Evolutionary conservation across 2,329 filamentous ascomycete species (phyloP).

Genomic region (Penicillium expansum): DNA sequence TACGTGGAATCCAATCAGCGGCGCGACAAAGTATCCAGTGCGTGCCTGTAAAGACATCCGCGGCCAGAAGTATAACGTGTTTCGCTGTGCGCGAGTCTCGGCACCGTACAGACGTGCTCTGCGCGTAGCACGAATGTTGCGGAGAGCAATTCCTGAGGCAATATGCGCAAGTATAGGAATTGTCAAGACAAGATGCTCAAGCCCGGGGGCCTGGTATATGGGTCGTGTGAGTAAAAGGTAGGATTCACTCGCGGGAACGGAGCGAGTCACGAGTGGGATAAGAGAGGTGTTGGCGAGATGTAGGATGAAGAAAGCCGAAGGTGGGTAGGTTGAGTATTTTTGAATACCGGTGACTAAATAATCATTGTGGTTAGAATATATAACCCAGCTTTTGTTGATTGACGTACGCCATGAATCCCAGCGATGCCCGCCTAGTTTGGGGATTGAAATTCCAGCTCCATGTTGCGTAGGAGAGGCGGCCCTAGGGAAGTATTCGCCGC

Average conservation of each 20-base stretch:
- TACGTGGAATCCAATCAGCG: slow-evolving; percentile 67
- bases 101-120: slow-evolving; percentile 74
- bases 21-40: slow-evolving; percentile 68
- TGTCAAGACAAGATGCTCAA: slow-evolving; percentile 76
- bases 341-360: slow-evolving; percentile 69
- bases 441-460: slow-evolving; percentile 20
- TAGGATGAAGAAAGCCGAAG: slow-evolving; percentile 70
- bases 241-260: slow-evolving; percentile 71
- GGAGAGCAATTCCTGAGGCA: slow-evolving; percentile 70
- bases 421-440: slow-evolving; percentile 57
- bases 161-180: slow-evolving; percentile 74
- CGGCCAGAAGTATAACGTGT: slow-evolving; percentile 61
- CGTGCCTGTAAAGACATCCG: slow-evolving; percentile 65
- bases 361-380: not conserved
- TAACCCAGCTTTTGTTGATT: not conserved
- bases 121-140: slow-evolving; percentile 69
- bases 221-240: slow-evolving; percentile 89
- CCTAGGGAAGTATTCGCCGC: slow-evolving; percentile 48
- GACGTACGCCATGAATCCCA: slow-evolving; percentile 72
- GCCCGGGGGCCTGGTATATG: slow-evolving; percentile 79
- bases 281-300: slow-evolving; percentile 80
- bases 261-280: slow-evolving; percentile 71
- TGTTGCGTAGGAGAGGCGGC: slow-evolving; percentile 6
- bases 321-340: slow-evolving; percentile 84
- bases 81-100: slow-evolving; percentile 53